phyloP scores from a whole-genome alignment of 306 rosid genomes.

The Prunus davidiana region DNA sequence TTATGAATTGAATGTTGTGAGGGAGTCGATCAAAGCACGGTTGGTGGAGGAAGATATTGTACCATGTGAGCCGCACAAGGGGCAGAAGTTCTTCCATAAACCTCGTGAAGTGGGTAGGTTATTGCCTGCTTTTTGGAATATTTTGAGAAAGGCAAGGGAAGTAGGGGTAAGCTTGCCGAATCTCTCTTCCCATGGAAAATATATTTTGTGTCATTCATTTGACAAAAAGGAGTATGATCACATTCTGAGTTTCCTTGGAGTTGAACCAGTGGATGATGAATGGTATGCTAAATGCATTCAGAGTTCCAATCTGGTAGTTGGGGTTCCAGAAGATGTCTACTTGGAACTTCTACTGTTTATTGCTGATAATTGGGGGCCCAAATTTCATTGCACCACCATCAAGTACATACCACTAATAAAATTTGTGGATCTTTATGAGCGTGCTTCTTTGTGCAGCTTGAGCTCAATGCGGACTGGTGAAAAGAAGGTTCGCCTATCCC shows the following conservation, averaged over 20 bases:
- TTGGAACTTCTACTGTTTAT: constrained; percentile 49
- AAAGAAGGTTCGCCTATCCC: constrained; percentile 28
- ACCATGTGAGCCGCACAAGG: constrained; percentile 50
- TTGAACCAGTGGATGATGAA: constrained; percentile 36
- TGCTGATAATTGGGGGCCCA: constrained; percentile 38
- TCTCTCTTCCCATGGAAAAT: constrained; percentile 53
- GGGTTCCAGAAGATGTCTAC: constrained; percentile 51
- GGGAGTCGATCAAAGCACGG: constrained; percentile 44
- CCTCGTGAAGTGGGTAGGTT: constrained; percentile 62
- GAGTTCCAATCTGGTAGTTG: constrained; percentile 47
- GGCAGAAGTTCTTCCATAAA: constrained; percentile 58
- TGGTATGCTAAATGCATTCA: constrained; percentile 77
- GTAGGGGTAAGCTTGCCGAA: constrained; percentile 39
- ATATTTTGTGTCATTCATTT: constrained; percentile 47
- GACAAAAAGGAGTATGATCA: constrained; percentile 40
- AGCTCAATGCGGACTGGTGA: not conserved
- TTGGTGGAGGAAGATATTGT: constrained; percentile 42
- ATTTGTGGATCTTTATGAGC: constrained; percentile 38
- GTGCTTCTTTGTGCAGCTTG: constrained; percentile 33
- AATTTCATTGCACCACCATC: constrained; percentile 29
- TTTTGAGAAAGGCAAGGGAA: constrained; percentile 38
- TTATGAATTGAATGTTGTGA: constrained; percentile 40
- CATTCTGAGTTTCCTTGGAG: constrained; percentile 46
- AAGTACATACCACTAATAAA: constrained; percentile 40
- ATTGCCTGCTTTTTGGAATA: constrained; percentile 53